A percentile compares a stretch with the other conserved stretches of the same genome.
phyloP scores from a whole-genome alignment of 228 moss, liverwort and hornwort species.

The Sphagnum magellanicum region DNA sequence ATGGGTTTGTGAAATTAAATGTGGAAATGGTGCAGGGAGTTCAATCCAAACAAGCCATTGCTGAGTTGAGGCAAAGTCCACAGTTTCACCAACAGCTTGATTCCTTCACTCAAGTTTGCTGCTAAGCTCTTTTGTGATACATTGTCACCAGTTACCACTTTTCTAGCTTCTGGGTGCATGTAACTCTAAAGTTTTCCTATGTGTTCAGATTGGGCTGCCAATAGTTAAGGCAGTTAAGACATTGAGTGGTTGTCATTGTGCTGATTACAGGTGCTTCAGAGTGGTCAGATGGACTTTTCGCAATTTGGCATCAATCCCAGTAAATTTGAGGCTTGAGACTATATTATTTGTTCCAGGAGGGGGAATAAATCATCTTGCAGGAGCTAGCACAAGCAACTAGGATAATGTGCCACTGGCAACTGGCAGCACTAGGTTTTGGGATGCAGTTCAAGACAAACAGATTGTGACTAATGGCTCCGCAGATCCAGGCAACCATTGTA shows the following conservation, averaged over 20 bases:
- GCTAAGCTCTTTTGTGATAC: neutral
- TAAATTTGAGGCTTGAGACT: constrained; percentile 47
- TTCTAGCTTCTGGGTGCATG: neutral
- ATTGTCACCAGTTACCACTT: neutral
- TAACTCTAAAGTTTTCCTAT: neutral
- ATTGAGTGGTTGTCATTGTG: neutral
- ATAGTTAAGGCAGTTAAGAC: neutral
- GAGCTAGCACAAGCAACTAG: neutral
- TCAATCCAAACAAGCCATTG: constrained; percentile 72
- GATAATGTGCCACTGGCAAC: no score
- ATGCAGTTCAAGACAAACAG: no score
- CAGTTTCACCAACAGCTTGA: constrained; percentile 96
- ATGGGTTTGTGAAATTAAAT: neutral
- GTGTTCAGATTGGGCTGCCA: neutral
- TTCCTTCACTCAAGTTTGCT: constrained; percentile 64
- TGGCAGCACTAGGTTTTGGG: no score
- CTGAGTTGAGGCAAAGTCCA: constrained; percentile 94
- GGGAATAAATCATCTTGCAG: neutral
- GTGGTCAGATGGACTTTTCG: constrained; percentile 80
- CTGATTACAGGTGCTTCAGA: constrained; percentile 50
- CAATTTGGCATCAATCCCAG: constrained; percentile 88
- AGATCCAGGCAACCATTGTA: no score
- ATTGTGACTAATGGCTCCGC: no score
- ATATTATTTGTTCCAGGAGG: neutral
- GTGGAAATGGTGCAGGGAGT: constrained; percentile 49